Conservation (phyloP, 2,329 filamentous ascomycete species). For the Trichoderma gracile region DNA sequence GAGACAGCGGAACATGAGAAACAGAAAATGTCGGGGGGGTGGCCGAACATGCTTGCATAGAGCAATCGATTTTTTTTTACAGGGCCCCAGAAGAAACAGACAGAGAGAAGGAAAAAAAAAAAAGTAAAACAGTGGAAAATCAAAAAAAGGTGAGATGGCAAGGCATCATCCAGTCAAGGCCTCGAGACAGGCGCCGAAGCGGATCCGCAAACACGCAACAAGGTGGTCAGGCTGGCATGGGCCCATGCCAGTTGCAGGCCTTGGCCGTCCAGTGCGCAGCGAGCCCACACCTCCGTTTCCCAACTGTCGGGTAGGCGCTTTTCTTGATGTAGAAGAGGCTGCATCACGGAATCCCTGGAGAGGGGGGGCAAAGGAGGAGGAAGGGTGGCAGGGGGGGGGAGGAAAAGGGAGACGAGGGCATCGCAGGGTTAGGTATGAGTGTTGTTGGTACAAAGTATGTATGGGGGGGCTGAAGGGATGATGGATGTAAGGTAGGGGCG, state of each 20-base stretch:
- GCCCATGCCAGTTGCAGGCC: background rate
- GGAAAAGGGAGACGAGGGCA: background rate
- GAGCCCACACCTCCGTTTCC: constrained; percentile 27
- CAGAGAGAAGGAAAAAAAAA: background rate
- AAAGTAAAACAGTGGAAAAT: too few species aligned
- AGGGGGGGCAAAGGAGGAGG: background rate
- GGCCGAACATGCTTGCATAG: too few species aligned
- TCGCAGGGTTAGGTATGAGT: background rate
- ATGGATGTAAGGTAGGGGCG: background rate
- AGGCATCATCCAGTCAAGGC: constrained; percentile 10
- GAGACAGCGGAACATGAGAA: background rate
- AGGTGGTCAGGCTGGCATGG: constrained; percentile 13
- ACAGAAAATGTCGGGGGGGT: background rate
- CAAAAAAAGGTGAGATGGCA: background rate
- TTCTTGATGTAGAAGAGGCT: constrained; percentile 20
- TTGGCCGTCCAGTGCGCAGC: constrained; percentile 5
- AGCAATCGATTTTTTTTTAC: too few species aligned
- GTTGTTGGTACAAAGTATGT: background rate
- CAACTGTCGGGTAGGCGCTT: constrained; percentile 21
- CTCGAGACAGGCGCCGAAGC: constrained; percentile 7
- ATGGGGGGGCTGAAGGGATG: background rate
- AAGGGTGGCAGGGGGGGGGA: background rate
- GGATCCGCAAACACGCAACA: background rate
- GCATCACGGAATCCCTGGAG: constrained; percentile 16
- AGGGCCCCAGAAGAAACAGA: background rate